Base-by-base conservation (phyloP, 2,329 filamentous ascomycete species). In the Talaromyces pinophilus region DNA sequence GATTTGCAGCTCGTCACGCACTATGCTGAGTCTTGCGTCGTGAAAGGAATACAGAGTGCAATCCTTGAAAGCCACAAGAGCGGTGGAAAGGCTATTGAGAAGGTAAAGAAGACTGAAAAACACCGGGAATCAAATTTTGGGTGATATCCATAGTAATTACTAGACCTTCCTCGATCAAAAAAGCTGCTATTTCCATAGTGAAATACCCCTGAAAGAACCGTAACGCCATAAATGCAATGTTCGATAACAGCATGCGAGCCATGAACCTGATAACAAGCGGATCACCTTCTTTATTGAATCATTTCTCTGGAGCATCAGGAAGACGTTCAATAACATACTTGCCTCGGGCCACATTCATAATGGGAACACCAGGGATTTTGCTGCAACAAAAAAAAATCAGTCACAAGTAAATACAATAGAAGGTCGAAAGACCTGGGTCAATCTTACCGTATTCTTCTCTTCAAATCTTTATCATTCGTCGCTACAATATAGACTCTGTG, bases 261-360 rank as follows among this genome's bases (percentile, higher is more conserved):
- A 35, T 25, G 33, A 62, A 35, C n/a, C 25, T 4, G 17, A 62
- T 10, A 11, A n/a, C 33, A 19, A 4, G 17, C 11, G 25, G 13
- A 13, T 15, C 28, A 19, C 19, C 17, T 17, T 22, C 25, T 19
- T 5, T 11, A 25, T 55, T 35, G 22, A 46, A 59, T 59, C 62
- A 67, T 35, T 67, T 67, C 52, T 67, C 65, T 13, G 65, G 65
- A 35, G 65, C 92, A 78, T 93, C 91, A 5, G 93, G 93, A 69
- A 97, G 80, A 73, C 93, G 87, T 84, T 98, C 95, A 74, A 99
- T 95, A 59, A 94, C 90, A 79, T 97, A 98, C 80, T 97, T 97
- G 55, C 92, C 92, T 74, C 92, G 87, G 5, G 90, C 91, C 33
- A 95, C 92, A 74, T 89, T 92, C 84, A 97, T 84, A 64, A 87